These are phyloP conservation scores for Trametes hirsuta DNA, from an alignment of 1,284 basidiomycete genomes.

Conservation along the genomic window DNA sequence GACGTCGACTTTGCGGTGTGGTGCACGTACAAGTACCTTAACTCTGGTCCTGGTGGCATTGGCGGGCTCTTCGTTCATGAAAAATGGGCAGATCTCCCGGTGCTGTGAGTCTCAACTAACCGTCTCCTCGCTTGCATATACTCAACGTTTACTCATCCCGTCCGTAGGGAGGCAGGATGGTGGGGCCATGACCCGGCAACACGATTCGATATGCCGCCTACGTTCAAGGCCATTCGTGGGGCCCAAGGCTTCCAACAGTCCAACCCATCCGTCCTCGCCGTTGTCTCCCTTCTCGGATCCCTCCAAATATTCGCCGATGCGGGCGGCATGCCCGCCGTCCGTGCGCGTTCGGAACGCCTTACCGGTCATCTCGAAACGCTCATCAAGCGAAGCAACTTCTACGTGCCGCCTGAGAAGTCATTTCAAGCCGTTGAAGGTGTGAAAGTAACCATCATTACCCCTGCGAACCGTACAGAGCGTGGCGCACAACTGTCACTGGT, in stretches of 20 bases:
- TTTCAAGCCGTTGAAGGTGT: conserved; percentile 33
- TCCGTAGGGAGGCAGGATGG: conserved; percentile 87
- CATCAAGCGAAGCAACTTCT: conserved; percentile 66
- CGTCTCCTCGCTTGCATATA: neutral
- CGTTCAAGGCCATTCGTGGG: conserved; percentile 83
- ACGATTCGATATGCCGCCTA: conserved; percentile 89
- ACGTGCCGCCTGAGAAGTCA: conserved; percentile 49
- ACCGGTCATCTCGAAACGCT: conserved; percentile 74
- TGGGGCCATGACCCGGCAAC: conserved; percentile 92
- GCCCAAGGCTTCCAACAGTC: conserved; percentile 97
- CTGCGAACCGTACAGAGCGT: conserved; percentile 62
- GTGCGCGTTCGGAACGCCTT: conserved; percentile 70
- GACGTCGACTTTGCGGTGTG: conserved; percentile 95
- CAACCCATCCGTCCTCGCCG: conserved; percentile 85
- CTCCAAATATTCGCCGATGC: conserved; percentile 79
- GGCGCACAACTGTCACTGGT: conserved; percentile 88
- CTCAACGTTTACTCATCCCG: neutral
- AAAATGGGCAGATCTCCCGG: conserved; percentile 64
- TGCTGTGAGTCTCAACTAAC: conserved; percentile 23
- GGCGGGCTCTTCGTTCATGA: conserved; percentile 92
- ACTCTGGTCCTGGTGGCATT: conserved; percentile 94
- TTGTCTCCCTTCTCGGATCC: conserved; percentile 81
- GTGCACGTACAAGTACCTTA: conserved; percentile 99
- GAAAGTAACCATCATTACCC: conserved; percentile 90
- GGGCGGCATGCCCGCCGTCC: conserved; percentile 72